A percentile compares a stretch with the other conserved stretches of the same genome.
phyloP scores from a whole-genome alignment of 495 filamentous ascomycete genomes.

The Penicillium diatomitis region DNA sequence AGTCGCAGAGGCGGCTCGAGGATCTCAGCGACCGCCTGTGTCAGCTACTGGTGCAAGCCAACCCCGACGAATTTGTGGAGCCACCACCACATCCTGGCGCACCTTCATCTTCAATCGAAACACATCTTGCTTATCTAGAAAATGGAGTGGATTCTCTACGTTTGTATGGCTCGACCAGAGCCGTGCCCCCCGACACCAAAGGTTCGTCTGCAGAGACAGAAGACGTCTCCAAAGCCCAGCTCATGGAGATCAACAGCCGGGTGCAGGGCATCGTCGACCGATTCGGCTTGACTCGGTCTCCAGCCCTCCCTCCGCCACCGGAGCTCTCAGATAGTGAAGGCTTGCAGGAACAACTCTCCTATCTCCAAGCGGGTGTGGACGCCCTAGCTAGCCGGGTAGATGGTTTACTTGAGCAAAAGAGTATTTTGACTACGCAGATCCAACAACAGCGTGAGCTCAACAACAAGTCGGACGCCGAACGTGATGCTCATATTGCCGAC shows the following conservation, averaged over 20 bases:
- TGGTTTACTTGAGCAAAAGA: slow-evolving; percentile 72
- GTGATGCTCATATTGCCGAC: slow-evolving; percentile 44
- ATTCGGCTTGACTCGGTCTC: slow-evolving; percentile 34
- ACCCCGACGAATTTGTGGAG: slow-evolving; percentile 32
- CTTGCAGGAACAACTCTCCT: slow-evolving; percentile 44
- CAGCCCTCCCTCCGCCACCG: slow-evolving; percentile 40
- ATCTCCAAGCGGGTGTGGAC: slow-evolving; percentile 60
- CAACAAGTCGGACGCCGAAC: slow-evolving; percentile 50
- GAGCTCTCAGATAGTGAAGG: slow-evolving; percentile 31
- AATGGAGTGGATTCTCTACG: slow-evolving; percentile 32
- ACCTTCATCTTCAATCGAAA: slow-evolving; percentile 25
- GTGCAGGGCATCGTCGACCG: slow-evolving; percentile 42
- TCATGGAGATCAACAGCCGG: slow-evolving; percentile 42
- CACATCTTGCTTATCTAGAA: slow-evolving; percentile 46
- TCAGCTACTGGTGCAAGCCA: slow-evolving; percentile 55
- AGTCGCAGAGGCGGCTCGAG: slow-evolving; percentile 61
- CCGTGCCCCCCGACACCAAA: neutral
- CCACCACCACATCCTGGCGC: slow-evolving; percentile 24
- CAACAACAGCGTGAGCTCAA: slow-evolving; percentile 89
- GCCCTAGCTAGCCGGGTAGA: slow-evolving; percentile 50
- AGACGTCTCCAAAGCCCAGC: slow-evolving; percentile 31
- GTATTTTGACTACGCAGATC: slow-evolving; percentile 75
- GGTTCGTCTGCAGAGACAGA: slow-evolving; percentile 13
- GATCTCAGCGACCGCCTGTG: slow-evolving; percentile 61
- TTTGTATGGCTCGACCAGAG: slow-evolving; percentile 16